Percentiles rank a stretch among this genome's conserved stretches.
Conservation (phyloP, 1,284 basidiomycete genomes). For the Thelephora terrestris region DNA sequence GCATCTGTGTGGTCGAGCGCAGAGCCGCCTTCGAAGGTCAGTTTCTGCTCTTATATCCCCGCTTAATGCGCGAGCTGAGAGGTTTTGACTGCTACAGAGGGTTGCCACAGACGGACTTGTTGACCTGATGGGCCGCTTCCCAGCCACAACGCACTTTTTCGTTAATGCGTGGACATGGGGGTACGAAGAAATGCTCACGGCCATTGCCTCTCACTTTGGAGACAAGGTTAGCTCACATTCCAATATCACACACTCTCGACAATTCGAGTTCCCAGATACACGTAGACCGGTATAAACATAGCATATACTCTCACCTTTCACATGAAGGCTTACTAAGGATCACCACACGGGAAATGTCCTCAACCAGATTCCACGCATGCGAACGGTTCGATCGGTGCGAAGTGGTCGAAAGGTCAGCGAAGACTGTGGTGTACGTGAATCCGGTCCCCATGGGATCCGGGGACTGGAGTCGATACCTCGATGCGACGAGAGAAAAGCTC, state of each 20-base stretch:
- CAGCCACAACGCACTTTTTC: constrained; percentile 67
- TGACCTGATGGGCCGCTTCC: constrained; percentile 58
- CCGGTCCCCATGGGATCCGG: constrained; percentile 53
- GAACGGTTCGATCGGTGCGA: constrained; percentile 73
- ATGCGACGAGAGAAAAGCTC: constrained; percentile 34
- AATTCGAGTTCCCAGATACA: constrained; percentile 53
- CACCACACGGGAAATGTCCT: constrained; percentile 47
- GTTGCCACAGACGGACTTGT: constrained; percentile 60
- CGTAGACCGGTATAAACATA: constrained; percentile 78
- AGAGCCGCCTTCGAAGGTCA: constrained; percentile 67
- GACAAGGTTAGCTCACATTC: constrained; percentile 34
- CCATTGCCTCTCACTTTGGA: constrained; percentile 53
- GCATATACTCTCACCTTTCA: constrained; percentile 47
- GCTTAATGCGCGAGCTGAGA: neutral
- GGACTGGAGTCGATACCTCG: constrained; percentile 54
- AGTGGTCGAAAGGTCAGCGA: constrained; percentile 40
- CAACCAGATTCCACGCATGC: constrained; percentile 85
- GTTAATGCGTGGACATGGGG: constrained; percentile 93
- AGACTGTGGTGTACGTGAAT: constrained; percentile 68
- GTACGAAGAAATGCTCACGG: constrained; percentile 79
- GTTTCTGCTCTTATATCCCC: constrained; percentile 4
- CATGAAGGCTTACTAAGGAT: constrained; percentile 59
- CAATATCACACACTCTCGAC: neutral
- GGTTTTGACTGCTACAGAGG: constrained; percentile 30
- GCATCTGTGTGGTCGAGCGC: constrained; percentile 51